Evolutionary conservation across 1,284 basidiomycete species (phyloP), one percentile per base, ranked within the genome.

Genomic region (Fomitopsis palustris): DNA sequence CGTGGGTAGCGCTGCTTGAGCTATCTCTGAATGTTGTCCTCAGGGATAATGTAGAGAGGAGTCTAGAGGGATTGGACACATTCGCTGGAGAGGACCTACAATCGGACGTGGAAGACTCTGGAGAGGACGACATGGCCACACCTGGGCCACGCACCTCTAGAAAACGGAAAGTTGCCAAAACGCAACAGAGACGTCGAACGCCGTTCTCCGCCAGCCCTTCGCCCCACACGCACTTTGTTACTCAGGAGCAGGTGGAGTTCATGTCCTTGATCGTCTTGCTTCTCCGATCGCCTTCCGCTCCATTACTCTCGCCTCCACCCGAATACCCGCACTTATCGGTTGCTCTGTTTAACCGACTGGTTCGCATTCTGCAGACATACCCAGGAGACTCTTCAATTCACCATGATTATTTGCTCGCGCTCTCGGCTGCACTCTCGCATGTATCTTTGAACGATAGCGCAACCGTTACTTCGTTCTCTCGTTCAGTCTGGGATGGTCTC

Each of bases 11-110:
- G 21, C 73, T 93, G 27, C 82, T 90, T 39, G 81, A 84, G 52
- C 73, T 93, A 37, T 86, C 85, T 56, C 95, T 95, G 77, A 90
- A 93, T 61, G 82, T 85, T 2, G 76, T 94, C 7, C 76, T 96
- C 1, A 85, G 81, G 14, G 87, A 91, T 65, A 77, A 81, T 0
- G 70, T 95, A 35, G 72, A 64, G 57, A 71, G 65, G 43, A 67
- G 21, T 7, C 69, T 86, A 23, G 72, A 58, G 3, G 62, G 77
- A 31, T 76, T 79, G 25, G 74, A 74, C 12, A 68, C 73, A 2
- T 67, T 67, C 31, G 65, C 70, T 31, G 69, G 73, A 23, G 61
- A 62, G 29, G 72, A 66, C 55, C 47, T 23, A 29, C 31, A 31
- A 4, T 43, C 27, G 9, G 56, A 47, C 29, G 37, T 51, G 10